These are phyloP conservation scores for Hyphodiscus sp. DNA, from an alignment of 2,329 filamentous ascomycete species.

Conservation along the genomic window DNA sequence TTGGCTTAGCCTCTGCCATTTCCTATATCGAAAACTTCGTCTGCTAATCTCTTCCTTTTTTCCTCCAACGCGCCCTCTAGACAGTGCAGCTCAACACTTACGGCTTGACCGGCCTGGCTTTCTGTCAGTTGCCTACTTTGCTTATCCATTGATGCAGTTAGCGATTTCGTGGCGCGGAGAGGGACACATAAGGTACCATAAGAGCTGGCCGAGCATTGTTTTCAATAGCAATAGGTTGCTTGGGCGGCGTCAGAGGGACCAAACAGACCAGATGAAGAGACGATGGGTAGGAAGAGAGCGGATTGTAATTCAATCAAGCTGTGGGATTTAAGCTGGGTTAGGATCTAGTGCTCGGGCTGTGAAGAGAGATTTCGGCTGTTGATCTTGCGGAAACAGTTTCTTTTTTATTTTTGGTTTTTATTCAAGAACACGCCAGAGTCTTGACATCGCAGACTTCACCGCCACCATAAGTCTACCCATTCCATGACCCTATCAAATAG, in stretches of 20 bases:
- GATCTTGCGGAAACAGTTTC: too few relatives aligned
- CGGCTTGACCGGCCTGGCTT: constrained; percentile 53
- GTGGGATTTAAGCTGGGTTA: background rate
- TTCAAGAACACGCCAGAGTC: too few relatives aligned
- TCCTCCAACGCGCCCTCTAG: constrained; percentile 66
- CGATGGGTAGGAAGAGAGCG: background rate
- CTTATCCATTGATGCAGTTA: constrained; percentile 52
- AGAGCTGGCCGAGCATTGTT: constrained; percentile 50
- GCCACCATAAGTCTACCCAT: background rate
- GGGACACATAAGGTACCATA: constrained; percentile 44
- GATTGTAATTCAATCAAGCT: background rate
- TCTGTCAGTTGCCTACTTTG: constrained; percentile 57
- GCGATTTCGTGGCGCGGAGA: constrained; percentile 56
- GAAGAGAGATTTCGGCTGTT: background rate
- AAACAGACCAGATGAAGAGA: constrained; percentile 42
- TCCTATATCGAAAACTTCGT: constrained; percentile 16
- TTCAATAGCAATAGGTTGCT: constrained; percentile 46
- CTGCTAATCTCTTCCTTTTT: constrained; percentile 27
- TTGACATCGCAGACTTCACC: background rate
- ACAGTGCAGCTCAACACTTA: constrained; percentile 76
- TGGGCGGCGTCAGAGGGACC: constrained; percentile 81
- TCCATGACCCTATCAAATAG: too few relatives aligned
- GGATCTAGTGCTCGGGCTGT: background rate
- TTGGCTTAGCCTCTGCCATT: constrained; percentile 9
- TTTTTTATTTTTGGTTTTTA: too few relatives aligned